These are phyloP conservation scores for Penicillium sp. DNA, from an alignment of 2,329 filamentous ascomycete species.

Conservation along the genomic window DNA sequence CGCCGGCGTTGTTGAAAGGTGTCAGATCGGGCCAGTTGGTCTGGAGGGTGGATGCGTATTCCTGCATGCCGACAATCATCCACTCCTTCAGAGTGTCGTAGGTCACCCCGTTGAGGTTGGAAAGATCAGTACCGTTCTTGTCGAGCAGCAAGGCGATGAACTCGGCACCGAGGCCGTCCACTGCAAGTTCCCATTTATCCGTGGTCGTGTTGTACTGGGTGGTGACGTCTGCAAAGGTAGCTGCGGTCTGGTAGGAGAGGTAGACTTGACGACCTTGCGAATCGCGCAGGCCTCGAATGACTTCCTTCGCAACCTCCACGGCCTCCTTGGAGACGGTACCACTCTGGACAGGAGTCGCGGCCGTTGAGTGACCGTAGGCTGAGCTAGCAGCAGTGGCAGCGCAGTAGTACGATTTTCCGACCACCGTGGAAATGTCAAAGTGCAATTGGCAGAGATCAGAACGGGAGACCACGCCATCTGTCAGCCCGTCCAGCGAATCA, in stretches of 20 bases:
- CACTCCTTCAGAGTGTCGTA: constrained; percentile 58
- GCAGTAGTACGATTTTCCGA: constrained; percentile 50
- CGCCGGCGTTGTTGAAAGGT: constrained; percentile 50
- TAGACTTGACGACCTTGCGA: constrained; percentile 18
- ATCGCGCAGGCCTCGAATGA: constrained; percentile 15
- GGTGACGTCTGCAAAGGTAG: constrained; percentile 14
- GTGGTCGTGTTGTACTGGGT: constrained; percentile 17
- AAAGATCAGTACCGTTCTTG: constrained; percentile 41
- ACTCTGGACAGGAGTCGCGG: constrained; percentile 13
- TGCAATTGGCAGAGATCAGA: constrained; percentile 49
- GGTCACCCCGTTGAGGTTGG: constrained; percentile 51
- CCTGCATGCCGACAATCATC: constrained; percentile 51
- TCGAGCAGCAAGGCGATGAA: constrained; percentile 16
- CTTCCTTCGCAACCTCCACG: constrained; percentile 15
- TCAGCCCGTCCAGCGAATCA: constrained; percentile 55
- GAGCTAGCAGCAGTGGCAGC: constrained; percentile 26
- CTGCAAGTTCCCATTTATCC: constrained; percentile 16
- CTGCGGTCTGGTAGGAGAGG: constrained; percentile 17
- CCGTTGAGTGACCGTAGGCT: constrained; percentile 1
- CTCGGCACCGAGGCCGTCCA: constrained; percentile 15
- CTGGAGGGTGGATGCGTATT: constrained; percentile 53
- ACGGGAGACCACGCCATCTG: constrained; percentile 55
- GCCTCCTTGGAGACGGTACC: constrained; percentile 19
- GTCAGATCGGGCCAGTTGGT: constrained; percentile 56
- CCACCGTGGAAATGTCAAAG: constrained; percentile 46